Evolutionary conservation across 441 rosid genomes (phyloP).

Genomic region (Daphne laureola): DNA sequence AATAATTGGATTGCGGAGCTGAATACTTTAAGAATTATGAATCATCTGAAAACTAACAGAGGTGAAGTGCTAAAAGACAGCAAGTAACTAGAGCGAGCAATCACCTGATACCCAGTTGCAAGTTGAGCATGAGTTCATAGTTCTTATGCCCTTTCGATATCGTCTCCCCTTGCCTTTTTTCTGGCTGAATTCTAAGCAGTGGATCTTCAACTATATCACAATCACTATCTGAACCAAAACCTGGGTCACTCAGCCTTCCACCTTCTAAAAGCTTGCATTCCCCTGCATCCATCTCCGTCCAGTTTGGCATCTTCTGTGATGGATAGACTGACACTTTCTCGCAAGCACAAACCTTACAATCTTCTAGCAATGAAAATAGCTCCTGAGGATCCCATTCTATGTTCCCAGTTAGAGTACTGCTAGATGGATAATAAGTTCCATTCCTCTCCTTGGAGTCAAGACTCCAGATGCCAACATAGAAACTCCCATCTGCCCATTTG

Average conservation of each 20-base stretch:
- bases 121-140: conserved; percentile 93
- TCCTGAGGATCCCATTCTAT: conserved; percentile 74
- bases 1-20: too few species aligned
- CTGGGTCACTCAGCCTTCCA: conserved; percentile 44
- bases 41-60: too few species aligned
- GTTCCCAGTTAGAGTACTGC: conserved; percentile 30
- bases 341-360: conserved; percentile 43
- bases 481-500: conserved; percentile 73
- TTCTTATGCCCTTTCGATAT: conserved; percentile 91
- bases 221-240: conserved; percentile 20
- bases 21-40: too few species aligned
- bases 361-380: conserved; percentile 45
- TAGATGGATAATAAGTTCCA: conserved; percentile 80
- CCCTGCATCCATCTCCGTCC: conserved; percentile 32
- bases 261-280: conserved; percentile 21
- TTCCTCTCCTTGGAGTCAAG: conserved; percentile 62
- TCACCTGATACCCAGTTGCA: conserved; percentile 95
- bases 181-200: conserved; percentile 33
- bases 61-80: too few species aligned
- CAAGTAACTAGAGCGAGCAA: neutral
- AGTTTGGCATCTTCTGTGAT: conserved; percentile 69
- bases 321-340: conserved; percentile 60
- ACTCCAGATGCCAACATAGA: conserved; percentile 86
- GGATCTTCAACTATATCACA: conserved; percentile 8
- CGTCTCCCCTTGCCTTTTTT: conserved; percentile 71